A percentile compares a stretch with the other conserved stretches of the same genome.
Conservation (phyloP, 306 rosid species). For the Malus sylvestris region DNA sequence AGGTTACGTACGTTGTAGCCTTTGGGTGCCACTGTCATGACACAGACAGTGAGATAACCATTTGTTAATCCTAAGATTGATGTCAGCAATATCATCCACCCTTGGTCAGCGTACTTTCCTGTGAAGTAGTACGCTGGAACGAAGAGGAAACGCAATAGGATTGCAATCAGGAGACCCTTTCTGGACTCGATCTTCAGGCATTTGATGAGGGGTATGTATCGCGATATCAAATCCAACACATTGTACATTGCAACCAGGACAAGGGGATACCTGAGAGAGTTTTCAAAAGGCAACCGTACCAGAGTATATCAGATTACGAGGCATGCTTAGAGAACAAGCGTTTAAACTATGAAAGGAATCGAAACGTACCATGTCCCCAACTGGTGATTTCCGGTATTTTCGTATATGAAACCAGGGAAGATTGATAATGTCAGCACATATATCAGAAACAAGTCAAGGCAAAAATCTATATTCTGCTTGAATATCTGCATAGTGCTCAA, state of each 20-base stretch:
- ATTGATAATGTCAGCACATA: constrained; percentile 68
- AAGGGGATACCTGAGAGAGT: constrained; percentile 59
- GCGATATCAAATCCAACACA: constrained; percentile 45
- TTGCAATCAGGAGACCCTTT: constrained; percentile 40
- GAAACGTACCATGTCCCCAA: constrained; percentile 64
- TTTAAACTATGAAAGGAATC: background rate
- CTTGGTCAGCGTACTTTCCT: constrained; percentile 75
- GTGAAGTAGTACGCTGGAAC: constrained; percentile 77
- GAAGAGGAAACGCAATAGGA: constrained; percentile 43
- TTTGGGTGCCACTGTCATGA: constrained; percentile 65
- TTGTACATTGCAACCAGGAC: constrained; percentile 65
- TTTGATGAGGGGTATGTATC: constrained; percentile 59
- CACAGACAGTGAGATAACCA: constrained; percentile 78
- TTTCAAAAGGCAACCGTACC: background rate
- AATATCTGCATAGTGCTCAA: constrained; percentile 50
- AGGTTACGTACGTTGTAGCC: constrained; percentile 50
- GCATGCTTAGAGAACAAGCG: background rate
- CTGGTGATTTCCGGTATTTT: constrained; percentile 71
- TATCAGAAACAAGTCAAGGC: constrained; percentile 45
- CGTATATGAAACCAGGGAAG: constrained; percentile 78
- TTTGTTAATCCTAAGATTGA: constrained; percentile 68
- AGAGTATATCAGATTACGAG: background rate
- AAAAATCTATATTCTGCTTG: constrained; percentile 49
- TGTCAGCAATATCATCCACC: constrained; percentile 73
- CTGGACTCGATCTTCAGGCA: constrained; percentile 67